These are phyloP conservation scores for Fraxinus quadrangulata DNA, from an alignment of 257 asterid genomes.

Conservation along the genomic window DNA sequence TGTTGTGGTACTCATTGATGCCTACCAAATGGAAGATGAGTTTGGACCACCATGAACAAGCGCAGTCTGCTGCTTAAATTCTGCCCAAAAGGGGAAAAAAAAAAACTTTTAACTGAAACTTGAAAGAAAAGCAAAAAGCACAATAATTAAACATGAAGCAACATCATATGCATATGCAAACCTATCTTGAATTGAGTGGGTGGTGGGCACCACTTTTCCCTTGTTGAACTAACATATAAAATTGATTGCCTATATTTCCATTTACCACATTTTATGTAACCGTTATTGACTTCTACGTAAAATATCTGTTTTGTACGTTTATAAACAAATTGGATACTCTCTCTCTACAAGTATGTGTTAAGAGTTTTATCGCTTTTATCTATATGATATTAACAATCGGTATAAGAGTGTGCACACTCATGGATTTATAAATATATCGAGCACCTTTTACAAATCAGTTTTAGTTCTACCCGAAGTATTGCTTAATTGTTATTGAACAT, in stretches of 20 bases:
- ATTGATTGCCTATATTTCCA: not conserved
- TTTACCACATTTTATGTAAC: not conserved
- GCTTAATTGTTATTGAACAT: slow-evolving; percentile 19
- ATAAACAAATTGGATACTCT: not conserved
- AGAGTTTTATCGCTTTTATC: too few relatives aligned
- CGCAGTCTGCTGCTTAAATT: slow-evolving; percentile 19
- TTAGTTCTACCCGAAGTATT: too few relatives aligned
- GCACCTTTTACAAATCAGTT: not conserved
- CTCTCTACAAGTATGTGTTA: not conserved
- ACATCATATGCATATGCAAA: slow-evolving; percentile 36
- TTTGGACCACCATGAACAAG: slow-evolving; percentile 34
- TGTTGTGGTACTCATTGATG: slow-evolving; percentile 5
- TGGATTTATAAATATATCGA: not conserved
- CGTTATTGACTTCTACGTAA: not conserved
- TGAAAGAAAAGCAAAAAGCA: slow-evolving; percentile 40
- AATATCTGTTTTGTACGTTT: not conserved
- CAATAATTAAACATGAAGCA: slow-evolving; percentile 57
- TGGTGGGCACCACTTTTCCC: slow-evolving; percentile 40
- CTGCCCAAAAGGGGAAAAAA: not conserved
- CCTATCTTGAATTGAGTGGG: slow-evolving; percentile 36
- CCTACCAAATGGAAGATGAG: slow-evolving; percentile 49
- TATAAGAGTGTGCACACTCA: too few relatives aligned
- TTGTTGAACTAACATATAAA: slow-evolving; percentile 25
- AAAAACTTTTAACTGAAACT: slow-evolving; percentile 2
- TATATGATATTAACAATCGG: too few relatives aligned